phyloP scores from a whole-genome alignment of 202 grass and related monocot genomes.

The Digitaria exilis region DNA sequence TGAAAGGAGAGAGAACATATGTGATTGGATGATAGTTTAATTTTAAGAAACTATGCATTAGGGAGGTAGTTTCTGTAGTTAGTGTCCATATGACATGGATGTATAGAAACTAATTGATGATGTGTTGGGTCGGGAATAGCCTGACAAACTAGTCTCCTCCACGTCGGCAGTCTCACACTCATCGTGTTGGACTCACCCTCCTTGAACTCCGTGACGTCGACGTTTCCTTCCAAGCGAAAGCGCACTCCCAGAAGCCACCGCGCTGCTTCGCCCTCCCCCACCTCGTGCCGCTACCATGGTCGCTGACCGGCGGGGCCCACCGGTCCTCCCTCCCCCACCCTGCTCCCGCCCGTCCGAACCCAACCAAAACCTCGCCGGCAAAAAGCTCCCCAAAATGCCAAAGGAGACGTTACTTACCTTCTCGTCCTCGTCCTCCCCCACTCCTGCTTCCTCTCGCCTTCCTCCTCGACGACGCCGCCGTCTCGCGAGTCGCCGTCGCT shows the following conservation, averaged over 20 bases:
- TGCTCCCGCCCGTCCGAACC: slow-evolving; percentile 20
- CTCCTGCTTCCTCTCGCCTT: slow-evolving; percentile 49
- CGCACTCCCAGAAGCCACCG: slow-evolving; percentile 24
- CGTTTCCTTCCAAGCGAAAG: not conserved
- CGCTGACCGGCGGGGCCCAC: not conserved
- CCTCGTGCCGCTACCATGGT: not conserved
- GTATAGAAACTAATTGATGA: no score
- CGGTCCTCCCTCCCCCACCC: not conserved
- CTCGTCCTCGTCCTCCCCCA: slow-evolving; percentile 41
- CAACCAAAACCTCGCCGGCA: slow-evolving; percentile 39
- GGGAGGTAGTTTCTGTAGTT: no score
- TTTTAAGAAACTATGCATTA: no score
- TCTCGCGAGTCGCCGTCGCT: not conserved
- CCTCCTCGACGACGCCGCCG: slow-evolving; percentile 32
- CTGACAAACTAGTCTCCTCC: slow-evolving; percentile 23
- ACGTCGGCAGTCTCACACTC: slow-evolving; percentile 9
- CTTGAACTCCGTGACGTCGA: slow-evolving; percentile 9
- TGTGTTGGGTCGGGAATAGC: no score
- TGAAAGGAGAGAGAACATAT: no score
- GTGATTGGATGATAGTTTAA: no score
- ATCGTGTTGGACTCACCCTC: slow-evolving; percentile 18
- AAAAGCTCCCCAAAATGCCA: slow-evolving; percentile 18
- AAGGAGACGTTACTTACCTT: slow-evolving; percentile 54
- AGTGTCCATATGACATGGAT: no score
- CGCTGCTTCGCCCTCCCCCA: slow-evolving; percentile 31